These are phyloP conservation scores for Trichoderma koningiopsis DNA, from an alignment of 2,329 filamentous ascomycete genomes.

Conservation along the genomic window DNA sequence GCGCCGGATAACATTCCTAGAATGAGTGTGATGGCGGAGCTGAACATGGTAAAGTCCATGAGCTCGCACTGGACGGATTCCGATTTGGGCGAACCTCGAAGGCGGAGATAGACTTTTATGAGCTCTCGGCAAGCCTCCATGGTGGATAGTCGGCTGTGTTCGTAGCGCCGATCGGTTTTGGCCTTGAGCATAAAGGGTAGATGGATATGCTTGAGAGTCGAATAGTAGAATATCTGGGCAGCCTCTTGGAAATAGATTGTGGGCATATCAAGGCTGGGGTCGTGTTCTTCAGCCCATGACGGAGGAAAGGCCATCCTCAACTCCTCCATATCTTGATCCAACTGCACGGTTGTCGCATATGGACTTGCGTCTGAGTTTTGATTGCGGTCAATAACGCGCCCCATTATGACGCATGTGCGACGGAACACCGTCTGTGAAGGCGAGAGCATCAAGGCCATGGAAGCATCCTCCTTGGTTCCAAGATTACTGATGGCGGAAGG, in stretches of 20 bases:
- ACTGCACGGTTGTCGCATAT: constrained; percentile 42
- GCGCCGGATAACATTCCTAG: constrained; percentile 42
- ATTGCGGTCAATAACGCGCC: constrained; percentile 23
- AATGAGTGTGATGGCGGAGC: constrained; percentile 46
- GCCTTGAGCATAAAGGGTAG: constrained; percentile 50
- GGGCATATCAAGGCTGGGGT: constrained; percentile 3
- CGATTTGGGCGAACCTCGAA: constrained; percentile 31
- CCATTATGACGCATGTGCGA: constrained; percentile 7
- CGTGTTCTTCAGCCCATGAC: constrained; percentile 20
- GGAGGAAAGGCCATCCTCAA: constrained; percentile 26
- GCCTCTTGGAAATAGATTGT: constrained; percentile 33
- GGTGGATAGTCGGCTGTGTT: constrained; percentile 42
- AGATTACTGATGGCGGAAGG: constrained; percentile 43
- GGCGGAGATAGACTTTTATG: constrained; percentile 40
- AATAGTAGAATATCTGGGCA: constrained; percentile 44
- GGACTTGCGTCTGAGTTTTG: constrained; percentile 24
- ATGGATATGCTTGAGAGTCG: constrained; percentile 45
- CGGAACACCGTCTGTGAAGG: background rate
- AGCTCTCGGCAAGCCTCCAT: constrained; percentile 47
- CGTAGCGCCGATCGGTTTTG: constrained; percentile 39
- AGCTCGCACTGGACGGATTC: constrained; percentile 42
- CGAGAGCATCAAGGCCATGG: constrained; percentile 11
- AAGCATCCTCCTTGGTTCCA: constrained; percentile 1
- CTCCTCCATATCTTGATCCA: constrained; percentile 45
- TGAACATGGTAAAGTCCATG: constrained; percentile 52